A percentile compares a stretch with the other conserved stretches of the same genome.
These are phyloP conservation scores for Phytophthora ramorum DNA, from an alignment of 352 stramenopile species.

Conservation along the genomic window DNA sequence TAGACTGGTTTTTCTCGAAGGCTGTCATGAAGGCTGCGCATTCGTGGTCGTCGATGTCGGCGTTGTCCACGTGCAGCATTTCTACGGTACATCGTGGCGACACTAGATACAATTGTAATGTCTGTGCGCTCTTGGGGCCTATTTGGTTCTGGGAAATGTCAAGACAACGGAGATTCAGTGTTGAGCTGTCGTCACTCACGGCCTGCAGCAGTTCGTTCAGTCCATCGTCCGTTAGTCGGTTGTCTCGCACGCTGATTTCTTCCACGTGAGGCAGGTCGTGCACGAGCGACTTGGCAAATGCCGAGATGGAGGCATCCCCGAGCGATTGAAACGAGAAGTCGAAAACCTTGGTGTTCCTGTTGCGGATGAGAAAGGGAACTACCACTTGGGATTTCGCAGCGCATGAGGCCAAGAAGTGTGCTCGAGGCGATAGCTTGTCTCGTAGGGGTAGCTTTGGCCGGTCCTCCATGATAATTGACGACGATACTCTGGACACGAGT, in stretches of 20 bases:
- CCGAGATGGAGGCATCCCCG: slow-evolving; percentile 67
- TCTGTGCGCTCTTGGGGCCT: slow-evolving; percentile 62
- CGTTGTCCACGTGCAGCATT: slow-evolving; percentile 77
- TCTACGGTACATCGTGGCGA: slow-evolving; percentile 67
- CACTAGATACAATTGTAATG: slow-evolving; percentile 61
- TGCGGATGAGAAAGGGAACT: slow-evolving; percentile 70
- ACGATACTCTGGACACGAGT: slow-evolving; percentile 11
- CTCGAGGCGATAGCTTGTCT: slow-evolving; percentile 69
- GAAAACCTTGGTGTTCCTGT: slow-evolving; percentile 69
- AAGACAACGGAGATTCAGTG: slow-evolving; percentile 55
- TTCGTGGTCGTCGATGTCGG: slow-evolving; percentile 90
- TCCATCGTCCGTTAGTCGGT: slow-evolving; percentile 83
- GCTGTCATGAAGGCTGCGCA: slow-evolving; percentile 86
- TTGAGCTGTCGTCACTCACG: slow-evolving; percentile 57
- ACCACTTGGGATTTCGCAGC: slow-evolving; percentile 59
- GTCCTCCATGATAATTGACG: slow-evolving; percentile 21
- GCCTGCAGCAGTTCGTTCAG: slow-evolving; percentile 65
- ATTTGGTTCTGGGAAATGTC: slow-evolving; percentile 84
- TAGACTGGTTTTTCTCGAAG: slow-evolving; percentile 84
- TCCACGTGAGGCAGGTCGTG: slow-evolving; percentile 71
- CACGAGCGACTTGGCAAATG: slow-evolving; percentile 68
- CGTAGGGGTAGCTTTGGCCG: slow-evolving; percentile 22
- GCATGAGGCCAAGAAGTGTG: slow-evolving; percentile 64
- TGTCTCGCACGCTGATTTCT: slow-evolving; percentile 88
- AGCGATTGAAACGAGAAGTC: slow-evolving; percentile 88